A percentile compares a stretch with the other conserved stretches of the same genome.
These are phyloP conservation scores for Udeniomyces megalosporus DNA, from an alignment of 768 basidiomycete species.

Conservation along the genomic window DNA sequence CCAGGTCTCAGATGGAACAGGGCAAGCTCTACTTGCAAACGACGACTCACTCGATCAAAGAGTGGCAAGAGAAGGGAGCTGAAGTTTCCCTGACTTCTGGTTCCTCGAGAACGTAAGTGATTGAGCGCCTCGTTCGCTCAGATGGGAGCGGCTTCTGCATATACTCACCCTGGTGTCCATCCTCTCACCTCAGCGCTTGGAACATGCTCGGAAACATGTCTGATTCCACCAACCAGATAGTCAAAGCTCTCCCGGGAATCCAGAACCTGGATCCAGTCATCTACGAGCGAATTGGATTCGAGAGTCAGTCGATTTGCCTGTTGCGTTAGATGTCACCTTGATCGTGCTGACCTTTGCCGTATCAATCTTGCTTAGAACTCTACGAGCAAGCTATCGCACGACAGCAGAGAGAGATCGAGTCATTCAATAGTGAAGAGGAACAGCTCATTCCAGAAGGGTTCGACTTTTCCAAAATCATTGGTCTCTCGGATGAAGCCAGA, in stretches of 20 bases:
- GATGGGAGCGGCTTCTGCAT: too few species aligned
- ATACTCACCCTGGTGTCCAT: background rate
- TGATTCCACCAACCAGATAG: constrained; percentile 41
- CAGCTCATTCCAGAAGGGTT: constrained; percentile 51
- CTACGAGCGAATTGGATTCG: constrained; percentile 48
- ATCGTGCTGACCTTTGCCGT: background rate
- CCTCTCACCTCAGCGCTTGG: constrained; percentile 42
- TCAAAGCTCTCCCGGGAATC: constrained; percentile 37
- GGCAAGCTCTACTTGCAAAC: constrained; percentile 15
- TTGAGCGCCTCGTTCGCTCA: too few species aligned
- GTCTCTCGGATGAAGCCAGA: constrained; percentile 59
- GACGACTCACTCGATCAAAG: constrained; percentile 13
- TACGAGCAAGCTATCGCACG: constrained; percentile 40
- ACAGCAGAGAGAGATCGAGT: constrained; percentile 56
- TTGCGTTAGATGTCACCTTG: background rate
- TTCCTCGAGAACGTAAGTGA: too few species aligned
- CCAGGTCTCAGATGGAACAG: constrained; percentile 27
- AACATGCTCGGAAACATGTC: constrained; percentile 57
- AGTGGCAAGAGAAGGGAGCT: constrained; percentile 28
- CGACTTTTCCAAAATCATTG: constrained; percentile 49
- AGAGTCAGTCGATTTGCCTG: constrained; percentile 37
- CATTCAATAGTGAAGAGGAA: constrained; percentile 60
- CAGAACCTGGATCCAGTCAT: constrained; percentile 38
- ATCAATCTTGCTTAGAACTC: constrained; percentile 14
- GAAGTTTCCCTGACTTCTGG: too few species aligned